phyloP scores from a whole-genome alignment of 1,139 yeast species.

The Lodderomyces orthopsilosis region DNA sequence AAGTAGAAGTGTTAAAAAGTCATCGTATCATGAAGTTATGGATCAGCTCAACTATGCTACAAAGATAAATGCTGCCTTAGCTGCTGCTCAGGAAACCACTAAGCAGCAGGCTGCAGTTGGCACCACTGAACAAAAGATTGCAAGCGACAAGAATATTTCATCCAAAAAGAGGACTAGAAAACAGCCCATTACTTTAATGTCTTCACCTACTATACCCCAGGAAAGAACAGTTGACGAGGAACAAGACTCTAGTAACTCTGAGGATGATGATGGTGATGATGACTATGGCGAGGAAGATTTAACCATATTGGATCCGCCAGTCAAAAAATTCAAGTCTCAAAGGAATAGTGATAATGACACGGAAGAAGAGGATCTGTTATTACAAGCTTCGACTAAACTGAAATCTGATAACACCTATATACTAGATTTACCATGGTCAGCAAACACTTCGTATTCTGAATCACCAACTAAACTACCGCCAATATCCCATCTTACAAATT shows the following conservation, averaged over 20 bases:
- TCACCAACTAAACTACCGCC: conserved; percentile 4
- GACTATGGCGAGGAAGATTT: conserved; percentile 14
- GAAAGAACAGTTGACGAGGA: conserved; percentile 17
- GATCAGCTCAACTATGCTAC: conserved; percentile 34
- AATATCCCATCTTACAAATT: background rate
- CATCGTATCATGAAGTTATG: conserved; percentile 46
- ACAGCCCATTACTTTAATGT: background rate
- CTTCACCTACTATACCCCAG: conserved; percentile 8
- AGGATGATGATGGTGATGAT: conserved; percentile 17
- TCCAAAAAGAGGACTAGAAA: conserved; percentile 1
- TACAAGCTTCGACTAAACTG: background rate
- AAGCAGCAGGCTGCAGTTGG: no score
- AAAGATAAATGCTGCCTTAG: conserved; percentile 11
- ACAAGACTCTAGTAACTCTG: background rate
- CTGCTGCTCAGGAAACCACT: conserved; percentile 29
- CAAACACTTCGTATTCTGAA: background rate
- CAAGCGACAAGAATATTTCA: conserved; percentile 13
- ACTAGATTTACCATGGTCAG: background rate
- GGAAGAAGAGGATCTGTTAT: conserved; percentile 1
- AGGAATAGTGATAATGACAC: background rate
- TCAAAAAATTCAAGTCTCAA: conserved; percentile 8
- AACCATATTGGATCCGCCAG: conserved; percentile 15
- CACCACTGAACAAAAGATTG: conserved; percentile 8
- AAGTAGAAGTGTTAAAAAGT: conserved; percentile 49
- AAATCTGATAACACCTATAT: background rate